Conservation (phyloP, 1,284 basidiomycete species). For the Ustilago shanxiensis region DNA sequence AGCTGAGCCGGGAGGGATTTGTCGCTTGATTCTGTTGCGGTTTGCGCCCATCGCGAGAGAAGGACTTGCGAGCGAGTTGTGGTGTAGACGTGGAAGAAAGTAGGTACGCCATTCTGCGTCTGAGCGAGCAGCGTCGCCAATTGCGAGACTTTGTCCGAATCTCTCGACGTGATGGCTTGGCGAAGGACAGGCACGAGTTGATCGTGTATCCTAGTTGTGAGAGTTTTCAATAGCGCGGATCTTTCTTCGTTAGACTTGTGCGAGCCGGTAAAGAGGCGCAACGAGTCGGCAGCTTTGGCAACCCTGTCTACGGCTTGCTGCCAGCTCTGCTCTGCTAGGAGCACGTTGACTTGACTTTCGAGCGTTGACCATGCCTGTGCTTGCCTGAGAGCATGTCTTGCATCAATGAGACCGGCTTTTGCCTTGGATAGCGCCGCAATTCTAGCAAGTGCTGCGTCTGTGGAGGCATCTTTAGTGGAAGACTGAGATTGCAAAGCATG, state of each 20-base stretch:
- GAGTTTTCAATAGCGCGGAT: constrained; percentile 28
- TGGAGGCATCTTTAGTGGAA: constrained; percentile 14
- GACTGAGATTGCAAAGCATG: constrained; percentile 16
- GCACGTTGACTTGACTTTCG: constrained; percentile 39
- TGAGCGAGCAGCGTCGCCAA: constrained; percentile 32
- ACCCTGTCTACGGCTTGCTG: constrained; percentile 44
- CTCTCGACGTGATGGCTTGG: constrained; percentile 24
- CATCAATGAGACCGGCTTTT: constrained; percentile 37
- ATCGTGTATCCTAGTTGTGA: constrained; percentile 30
- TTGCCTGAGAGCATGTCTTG: constrained; percentile 51
- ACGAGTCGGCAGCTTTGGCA: constrained; percentile 39
- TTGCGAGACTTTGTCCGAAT: constrained; percentile 10
- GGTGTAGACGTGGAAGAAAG: constrained; percentile 44
- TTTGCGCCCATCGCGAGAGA: constrained; percentile 33
- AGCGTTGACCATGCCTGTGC: constrained; percentile 59
- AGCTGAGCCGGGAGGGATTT: constrained; percentile 29
- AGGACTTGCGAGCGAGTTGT: constrained; percentile 23
- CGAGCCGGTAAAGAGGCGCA: constrained; percentile 42
- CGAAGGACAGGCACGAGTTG: constrained; percentile 32
- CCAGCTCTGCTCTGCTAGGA: constrained; percentile 32
- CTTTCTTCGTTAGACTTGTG: constrained; percentile 38
- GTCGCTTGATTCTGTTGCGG: constrained; percentile 22
- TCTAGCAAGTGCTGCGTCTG: constrained; percentile 28
- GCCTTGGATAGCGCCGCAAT: constrained; percentile 36
- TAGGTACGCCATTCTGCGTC: constrained; percentile 17